Base-by-base conservation (phyloP, 148 eudicot genomes). In the Nepenthes gracilis region DNA sequence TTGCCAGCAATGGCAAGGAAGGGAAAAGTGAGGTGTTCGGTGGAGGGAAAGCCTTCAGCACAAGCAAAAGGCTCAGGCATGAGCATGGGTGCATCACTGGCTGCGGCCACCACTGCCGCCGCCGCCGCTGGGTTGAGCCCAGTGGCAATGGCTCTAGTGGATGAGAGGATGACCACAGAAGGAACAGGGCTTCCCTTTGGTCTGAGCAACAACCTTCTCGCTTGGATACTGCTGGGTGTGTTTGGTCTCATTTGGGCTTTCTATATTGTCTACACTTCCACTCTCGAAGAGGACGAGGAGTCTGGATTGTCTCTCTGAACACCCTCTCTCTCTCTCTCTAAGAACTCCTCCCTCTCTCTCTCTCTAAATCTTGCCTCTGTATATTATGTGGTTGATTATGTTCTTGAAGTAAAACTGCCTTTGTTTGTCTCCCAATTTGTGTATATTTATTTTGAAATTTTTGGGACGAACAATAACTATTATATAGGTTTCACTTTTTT, bases 181-280 rank as follows among this genome's bases (percentile, higher is more conserved):
- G 99, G 99, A 38, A 83, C 92, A 0, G 99, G 99, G 37, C 97
- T 94, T 33, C 95, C 99, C 12, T 86, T 94, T 57, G 99, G 99
- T 45, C 62, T 94, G 55, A 94, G 99, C 84, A 94, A 81, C 87
- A 94, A 94, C 67, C 75, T 89, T 1, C 82, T 94, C 35, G 97
- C 87, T 1, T 94, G 99, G 99, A 72, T 89, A 80, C 77, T 94
- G 8, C 49, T 86, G 49, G 99, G 87, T 43, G 85, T 89, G 50
- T 83, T 84, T 47, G 99, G 70, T 49, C 71, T 94, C 61, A 84
- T 94, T 59, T 94, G 99, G 99, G 2, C 97, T 50, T 66, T 94
- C 66, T 94, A 84, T 85, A 51, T 77, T 47, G 47, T 65, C 57
- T 94, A 94, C 75, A 61, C 77, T 60, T 76, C 85, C 10, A 35